These are phyloP conservation scores for Myxozyma melibiosi DNA, from an alignment of 805 yeast species.

Conservation along the genomic window DNA sequence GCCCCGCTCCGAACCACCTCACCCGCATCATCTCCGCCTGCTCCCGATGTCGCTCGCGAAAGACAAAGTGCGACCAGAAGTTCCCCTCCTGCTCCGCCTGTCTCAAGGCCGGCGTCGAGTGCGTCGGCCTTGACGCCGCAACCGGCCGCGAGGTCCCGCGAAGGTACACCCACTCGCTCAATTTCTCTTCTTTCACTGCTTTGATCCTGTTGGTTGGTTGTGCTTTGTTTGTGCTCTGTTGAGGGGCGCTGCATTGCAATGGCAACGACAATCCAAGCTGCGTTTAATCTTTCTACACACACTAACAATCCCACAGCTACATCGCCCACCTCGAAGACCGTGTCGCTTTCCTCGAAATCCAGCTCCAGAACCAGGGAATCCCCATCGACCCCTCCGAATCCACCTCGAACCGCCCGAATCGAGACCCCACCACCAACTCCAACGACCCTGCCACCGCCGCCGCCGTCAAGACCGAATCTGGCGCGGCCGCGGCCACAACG, in stretches of 20 bases:
- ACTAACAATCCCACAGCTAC: constrained; percentile 42
- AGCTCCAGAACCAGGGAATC: constrained; percentile 50
- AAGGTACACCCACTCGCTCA: constrained; percentile 43
- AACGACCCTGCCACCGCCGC: too few species aligned
- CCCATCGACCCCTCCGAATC: constrained; percentile 36
- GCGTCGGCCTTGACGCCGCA: constrained; percentile 84
- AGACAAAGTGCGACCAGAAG: constrained; percentile 66
- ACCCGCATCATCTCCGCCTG: constrained; percentile 66
- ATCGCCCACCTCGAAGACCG: constrained; percentile 71
- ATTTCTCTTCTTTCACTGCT: not conserved
- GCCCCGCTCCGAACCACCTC: constrained; percentile 30
- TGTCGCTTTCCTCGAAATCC: constrained; percentile 57
- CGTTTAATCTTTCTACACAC: not conserved
- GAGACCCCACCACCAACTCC: not conserved
- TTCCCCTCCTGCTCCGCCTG: constrained; percentile 70
- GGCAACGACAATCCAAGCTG: too few species aligned
- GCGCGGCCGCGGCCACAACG: not conserved
- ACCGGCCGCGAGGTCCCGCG: constrained; percentile 87
- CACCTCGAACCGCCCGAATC: not conserved
- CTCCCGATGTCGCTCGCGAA: constrained; percentile 72
- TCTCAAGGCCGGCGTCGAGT: constrained; percentile 64
- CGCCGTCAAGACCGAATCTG: constrained; percentile 1
- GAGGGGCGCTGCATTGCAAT: too few species aligned
- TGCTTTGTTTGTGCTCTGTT: too few species aligned
- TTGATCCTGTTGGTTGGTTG: too few species aligned